A percentile compares a stretch with the other conserved stretches of the same genome.
Conservation (phyloP, 108 stramenopile species). For the Ochromonas danica region DNA sequence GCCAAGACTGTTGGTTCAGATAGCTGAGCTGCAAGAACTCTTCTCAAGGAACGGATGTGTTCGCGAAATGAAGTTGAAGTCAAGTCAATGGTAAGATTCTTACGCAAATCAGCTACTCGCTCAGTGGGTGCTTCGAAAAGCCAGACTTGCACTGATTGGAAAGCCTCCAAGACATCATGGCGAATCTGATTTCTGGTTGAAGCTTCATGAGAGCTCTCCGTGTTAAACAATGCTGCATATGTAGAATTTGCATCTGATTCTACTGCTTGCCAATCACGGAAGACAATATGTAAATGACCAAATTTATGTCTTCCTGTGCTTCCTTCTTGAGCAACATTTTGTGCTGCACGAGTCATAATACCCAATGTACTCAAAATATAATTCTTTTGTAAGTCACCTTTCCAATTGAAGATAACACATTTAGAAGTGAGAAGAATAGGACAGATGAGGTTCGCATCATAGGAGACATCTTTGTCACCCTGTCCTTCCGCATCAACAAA, state of each 20-base stretch:
- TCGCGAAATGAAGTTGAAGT: background rate
- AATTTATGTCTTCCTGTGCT: constrained; percentile 26
- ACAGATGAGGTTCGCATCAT: constrained; percentile 55
- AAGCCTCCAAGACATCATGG: constrained; percentile 27
- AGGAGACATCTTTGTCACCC: constrained; percentile 52
- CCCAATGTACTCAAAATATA: constrained; percentile 50
- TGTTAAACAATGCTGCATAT: background rate
- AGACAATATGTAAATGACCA: constrained; percentile 56
- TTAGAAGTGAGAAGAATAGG: constrained; percentile 51
- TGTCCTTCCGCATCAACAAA: constrained; percentile 56
- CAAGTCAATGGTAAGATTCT: constrained; percentile 43
- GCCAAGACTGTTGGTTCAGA: background rate
- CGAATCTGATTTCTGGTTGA: constrained; percentile 35
- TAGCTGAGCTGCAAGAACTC: background rate
- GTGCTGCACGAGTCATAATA: constrained; percentile 50
- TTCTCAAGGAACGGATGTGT: background rate
- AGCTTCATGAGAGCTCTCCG: background rate
- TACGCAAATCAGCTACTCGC: constrained; percentile 40
- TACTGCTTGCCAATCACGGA: constrained; percentile 56
- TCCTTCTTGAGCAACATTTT: constrained; percentile 34
- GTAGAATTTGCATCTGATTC: constrained; percentile 41
- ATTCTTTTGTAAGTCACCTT: constrained; percentile 51
- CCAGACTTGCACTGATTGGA: constrained; percentile 48
- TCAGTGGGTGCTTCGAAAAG: constrained; percentile 50
- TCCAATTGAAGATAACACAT: constrained; percentile 58